Evolutionary conservation across 2,329 filamentous ascomycete species (phyloP).

Genomic region (Coniochaeta sp.): DNA sequence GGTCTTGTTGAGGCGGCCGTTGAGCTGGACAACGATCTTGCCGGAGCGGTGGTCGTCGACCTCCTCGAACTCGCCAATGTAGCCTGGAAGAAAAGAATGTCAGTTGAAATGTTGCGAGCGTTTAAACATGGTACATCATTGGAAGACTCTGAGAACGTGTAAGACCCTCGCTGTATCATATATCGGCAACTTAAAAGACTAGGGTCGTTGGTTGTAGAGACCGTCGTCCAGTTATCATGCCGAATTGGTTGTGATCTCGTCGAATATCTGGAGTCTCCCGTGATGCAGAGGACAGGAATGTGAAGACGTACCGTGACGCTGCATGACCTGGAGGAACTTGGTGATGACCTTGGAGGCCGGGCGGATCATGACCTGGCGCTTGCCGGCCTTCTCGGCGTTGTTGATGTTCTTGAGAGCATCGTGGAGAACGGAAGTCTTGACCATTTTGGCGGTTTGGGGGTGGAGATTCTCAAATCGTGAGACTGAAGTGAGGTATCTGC

Average conservation of each 20-base stretch:
- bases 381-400: conserved; percentile 99
- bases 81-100: conserved; percentile 57
- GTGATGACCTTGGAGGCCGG: conserved; percentile 99
- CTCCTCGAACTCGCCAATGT: conserved; percentile 99
- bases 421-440: conserved; percentile 98
- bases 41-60: conserved; percentile 98
- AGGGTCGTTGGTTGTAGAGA: conserved; percentile 76
- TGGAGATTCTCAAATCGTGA: conserved; percentile 74
- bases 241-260: conserved; percentile 47
- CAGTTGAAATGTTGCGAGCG: conserved; percentile 73
- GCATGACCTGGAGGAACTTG: conserved; percentile 99
- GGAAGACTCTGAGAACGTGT: conserved; percentile 79
- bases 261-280: background rate
- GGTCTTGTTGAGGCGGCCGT: conserved; percentile 98
- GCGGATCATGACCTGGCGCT: conserved; percentile 98
- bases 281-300: conserved; percentile 2
- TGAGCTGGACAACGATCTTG: conserved; percentile 99
- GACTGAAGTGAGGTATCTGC: conserved; percentile 60
- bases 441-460: conserved; percentile 73
- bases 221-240: conserved; percentile 99
- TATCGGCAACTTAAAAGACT: conserved; percentile 99
- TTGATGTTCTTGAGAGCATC: conserved; percentile 99
- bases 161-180: conserved; percentile 86
- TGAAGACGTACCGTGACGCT: conserved; percentile 92
- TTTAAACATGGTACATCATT: conserved; percentile 91